Evolutionary conservation across 164 flowering plant genomes (phyloP).

Genomic region (Kalanchoe fedtschenkoi): DNA sequence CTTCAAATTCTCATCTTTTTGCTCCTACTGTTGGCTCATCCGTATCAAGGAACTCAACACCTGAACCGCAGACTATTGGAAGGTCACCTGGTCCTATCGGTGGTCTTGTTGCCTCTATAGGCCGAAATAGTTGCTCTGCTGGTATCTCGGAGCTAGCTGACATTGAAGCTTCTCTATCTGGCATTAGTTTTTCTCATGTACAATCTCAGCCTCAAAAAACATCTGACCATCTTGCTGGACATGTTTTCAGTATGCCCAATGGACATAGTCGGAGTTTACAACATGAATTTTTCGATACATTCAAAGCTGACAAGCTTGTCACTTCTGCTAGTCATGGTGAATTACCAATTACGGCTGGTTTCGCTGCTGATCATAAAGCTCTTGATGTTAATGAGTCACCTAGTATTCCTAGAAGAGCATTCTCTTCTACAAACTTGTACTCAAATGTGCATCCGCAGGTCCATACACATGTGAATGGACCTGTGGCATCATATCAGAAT

Average conservation of each 20-base stretch:
- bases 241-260: constrained; percentile 26
- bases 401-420: constrained; percentile 32
- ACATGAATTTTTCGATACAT: constrained; percentile 27
- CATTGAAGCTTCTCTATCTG: constrained; percentile 38
- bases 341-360: constrained; percentile 26
- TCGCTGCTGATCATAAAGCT: constrained; percentile 21
- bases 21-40: constrained; percentile 44
- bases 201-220: constrained; percentile 29
- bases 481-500: constrained; percentile 17
- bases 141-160: constrained; percentile 26
- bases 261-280: constrained; percentile 26
- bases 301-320: constrained; percentile 21
- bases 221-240: constrained; percentile 20
- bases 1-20: constrained; percentile 36
- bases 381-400: constrained; percentile 22
- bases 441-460: constrained; percentile 26
- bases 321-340: constrained; percentile 24
- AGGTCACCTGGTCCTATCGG: constrained; percentile 38
- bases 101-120: constrained; percentile 28
- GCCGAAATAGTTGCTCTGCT: constrained; percentile 30
- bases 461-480: constrained; percentile 24
- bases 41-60: constrained; percentile 48
- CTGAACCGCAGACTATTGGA: constrained; percentile 44
- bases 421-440: constrained; percentile 36
- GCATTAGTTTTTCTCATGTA: constrained; percentile 32